Base-by-base conservation (phyloP, 1,284 basidiomycete species). In the Ceratobasidium sp. region DNA sequence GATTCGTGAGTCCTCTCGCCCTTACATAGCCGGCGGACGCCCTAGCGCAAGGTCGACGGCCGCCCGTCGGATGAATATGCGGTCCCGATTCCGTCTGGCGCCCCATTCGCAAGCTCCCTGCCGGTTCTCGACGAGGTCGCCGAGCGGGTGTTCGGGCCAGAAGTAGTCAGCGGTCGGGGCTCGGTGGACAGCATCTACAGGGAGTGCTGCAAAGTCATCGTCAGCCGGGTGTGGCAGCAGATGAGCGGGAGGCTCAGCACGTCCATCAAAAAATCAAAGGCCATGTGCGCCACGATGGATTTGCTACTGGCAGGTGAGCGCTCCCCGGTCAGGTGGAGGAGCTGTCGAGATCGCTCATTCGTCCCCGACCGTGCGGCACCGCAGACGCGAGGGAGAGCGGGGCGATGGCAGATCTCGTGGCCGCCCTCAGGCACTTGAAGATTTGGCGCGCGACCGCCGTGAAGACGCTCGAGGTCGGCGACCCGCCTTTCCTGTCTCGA, bases 61-160 rank as follows among this genome's bases (percentile, higher is more conserved):
- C n/a, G 11, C 2, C 62, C 14, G 24, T 31, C 24, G 16, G 14
- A 37, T 3, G 58, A 59, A n/a, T 37, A 59, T 13, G 37, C 43
- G 1, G 59, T 62, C 16, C 59, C 59, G 39, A 29, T 62, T 9
- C 59, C 59, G 2, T 0, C 39, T 22, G 11, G 3, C 9, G 39
- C 22, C 0, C 3, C 7, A 5, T 29, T 4, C 29, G 43, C 16
- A 4, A 2, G 19, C 41, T 43, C 27, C 1, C 16, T 24, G 14
- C 6, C 5, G 22, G 3, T 56, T 1, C 53, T 56, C 13, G 22
- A 56, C 22, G 59, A 29, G 34, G 13, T 62, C 13, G 59, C 59
- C 1, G 59, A 62, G 59, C 16, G 2, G n/a, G 22, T 43, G 14
- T 62, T 62, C 41, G 59, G 59, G 14, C 39, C 59, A 5, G 59